These are phyloP conservation scores for Pythium biforme DNA, from an alignment of 352 stramenopile genomes.

Conservation along the genomic window DNA sequence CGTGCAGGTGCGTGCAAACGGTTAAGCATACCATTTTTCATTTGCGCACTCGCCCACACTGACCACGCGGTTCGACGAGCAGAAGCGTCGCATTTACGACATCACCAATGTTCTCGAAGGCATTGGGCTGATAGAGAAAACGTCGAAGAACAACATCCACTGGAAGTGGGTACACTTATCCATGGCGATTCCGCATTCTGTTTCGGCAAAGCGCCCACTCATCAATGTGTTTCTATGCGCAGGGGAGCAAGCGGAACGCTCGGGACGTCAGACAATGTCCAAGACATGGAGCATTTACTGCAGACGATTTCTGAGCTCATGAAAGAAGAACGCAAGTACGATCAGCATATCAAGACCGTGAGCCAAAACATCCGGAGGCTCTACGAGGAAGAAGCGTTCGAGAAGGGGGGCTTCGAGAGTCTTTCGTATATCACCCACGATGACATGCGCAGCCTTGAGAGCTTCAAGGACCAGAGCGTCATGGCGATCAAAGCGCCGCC, in stretches of 20 bases:
- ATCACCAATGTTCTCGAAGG: slow-evolving; percentile 99
- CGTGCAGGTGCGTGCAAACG: slow-evolving; percentile 52
- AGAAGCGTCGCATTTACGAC: slow-evolving; percentile 98
- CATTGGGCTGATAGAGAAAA: slow-evolving; percentile 97
- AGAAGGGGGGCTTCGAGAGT: slow-evolving; percentile 74
- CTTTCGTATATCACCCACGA: slow-evolving; percentile 87
- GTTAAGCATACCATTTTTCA: not conserved
- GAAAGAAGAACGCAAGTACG: slow-evolving; percentile 81
- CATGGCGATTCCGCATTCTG: not conserved
- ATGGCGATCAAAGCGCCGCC: slow-evolving; percentile 94
- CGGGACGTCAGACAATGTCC: slow-evolving; percentile 46
- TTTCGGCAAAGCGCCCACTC: not conserved
- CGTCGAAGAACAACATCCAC: slow-evolving; percentile 98
- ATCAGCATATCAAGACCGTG: slow-evolving; percentile 83
- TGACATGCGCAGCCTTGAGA: slow-evolving; percentile 84
- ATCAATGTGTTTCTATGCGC: not conserved
- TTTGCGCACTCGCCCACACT: not conserved
- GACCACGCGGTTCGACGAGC: not conserved
- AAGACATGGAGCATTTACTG: slow-evolving; percentile 73
- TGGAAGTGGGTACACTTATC: slow-evolving; percentile 92
- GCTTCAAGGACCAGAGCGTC: slow-evolving; percentile 86
- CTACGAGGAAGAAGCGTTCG: slow-evolving; percentile 81
- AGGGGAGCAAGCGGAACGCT: slow-evolving; percentile 54
- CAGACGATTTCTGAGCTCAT: slow-evolving; percentile 78
- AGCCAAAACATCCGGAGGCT: slow-evolving; percentile 79